Evolutionary conservation across 352 stramenopile species (phyloP).

Genomic region (Stramenopiles sp.): DNA sequence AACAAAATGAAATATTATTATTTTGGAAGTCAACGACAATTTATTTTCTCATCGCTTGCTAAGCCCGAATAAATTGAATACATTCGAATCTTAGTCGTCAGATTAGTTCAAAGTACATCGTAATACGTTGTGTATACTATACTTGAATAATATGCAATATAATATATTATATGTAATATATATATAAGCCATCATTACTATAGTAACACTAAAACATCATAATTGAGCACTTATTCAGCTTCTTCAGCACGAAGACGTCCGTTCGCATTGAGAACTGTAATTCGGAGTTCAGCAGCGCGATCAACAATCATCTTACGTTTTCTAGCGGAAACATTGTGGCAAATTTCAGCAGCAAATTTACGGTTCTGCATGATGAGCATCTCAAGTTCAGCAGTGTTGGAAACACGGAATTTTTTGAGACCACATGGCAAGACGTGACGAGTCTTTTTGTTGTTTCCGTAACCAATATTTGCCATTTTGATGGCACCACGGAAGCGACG

Average conservation of each 20-base stretch:
- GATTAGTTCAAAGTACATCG: too few species aligned
- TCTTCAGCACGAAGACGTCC: background rate
- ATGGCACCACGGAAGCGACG: slow-evolving; percentile 94
- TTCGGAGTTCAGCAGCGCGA: slow-evolving; percentile 83
- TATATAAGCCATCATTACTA: too few species aligned
- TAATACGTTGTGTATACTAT: too few species aligned
- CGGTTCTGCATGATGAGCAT: slow-evolving; percentile 64
- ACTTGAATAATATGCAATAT: too few species aligned
- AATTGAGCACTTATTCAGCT: slow-evolving; percentile 7
- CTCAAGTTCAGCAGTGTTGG: slow-evolving; percentile 90
- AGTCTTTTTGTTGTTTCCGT: slow-evolving; percentile 95
- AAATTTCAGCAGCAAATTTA: slow-evolving; percentile 95
- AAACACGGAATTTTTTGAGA: slow-evolving; percentile 95
- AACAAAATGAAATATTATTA: too few species aligned
- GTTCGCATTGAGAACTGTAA: slow-evolving; percentile 88
- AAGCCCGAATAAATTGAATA: too few species aligned
- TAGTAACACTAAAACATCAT: too few species aligned
- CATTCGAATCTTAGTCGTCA: too few species aligned
- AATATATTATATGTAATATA: too few species aligned
- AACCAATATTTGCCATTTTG: slow-evolving; percentile 65
- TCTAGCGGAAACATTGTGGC: slow-evolving; percentile 74
- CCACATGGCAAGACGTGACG: slow-evolving; percentile 85
- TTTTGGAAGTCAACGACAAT: too few species aligned
- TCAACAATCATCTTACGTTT: slow-evolving; percentile 88
- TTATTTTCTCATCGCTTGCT: too few species aligned